A percentile compares a stretch with the other conserved stretches of the same genome.
Evolutionary conservation across 139 green algal species (phyloP).

Genomic region (Mesotaenium endlicherianum): DNA sequence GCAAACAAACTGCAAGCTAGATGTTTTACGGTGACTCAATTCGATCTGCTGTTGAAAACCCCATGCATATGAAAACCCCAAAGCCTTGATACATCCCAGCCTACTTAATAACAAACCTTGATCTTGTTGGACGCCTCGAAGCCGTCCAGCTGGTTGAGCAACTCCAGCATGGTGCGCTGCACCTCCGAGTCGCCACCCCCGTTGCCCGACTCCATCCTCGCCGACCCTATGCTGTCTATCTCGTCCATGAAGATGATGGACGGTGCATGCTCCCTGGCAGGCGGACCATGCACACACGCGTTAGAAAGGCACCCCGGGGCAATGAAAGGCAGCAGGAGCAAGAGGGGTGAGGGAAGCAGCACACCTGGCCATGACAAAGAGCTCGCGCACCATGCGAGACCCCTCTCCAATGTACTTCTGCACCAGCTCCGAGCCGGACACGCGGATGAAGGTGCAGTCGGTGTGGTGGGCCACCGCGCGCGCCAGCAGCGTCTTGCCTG

Average conservation of each 20-base stretch:
- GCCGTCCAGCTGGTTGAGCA: slow-evolving; percentile 98
- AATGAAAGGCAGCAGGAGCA: background rate
- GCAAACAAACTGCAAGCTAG: too few relatives aligned
- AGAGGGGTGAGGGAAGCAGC: background rate
- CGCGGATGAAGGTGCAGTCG: slow-evolving; percentile 99
- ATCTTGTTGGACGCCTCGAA: slow-evolving; percentile 91
- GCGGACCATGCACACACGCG: too few relatives aligned
- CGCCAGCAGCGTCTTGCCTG: slow-evolving; percentile 77
- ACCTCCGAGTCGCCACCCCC: slow-evolving; percentile 93
- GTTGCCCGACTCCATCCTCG: slow-evolving; percentile 80
- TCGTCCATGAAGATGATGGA: slow-evolving; percentile 99
- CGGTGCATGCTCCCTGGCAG: slow-evolving; percentile 83
- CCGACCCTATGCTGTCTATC: slow-evolving; percentile 97
- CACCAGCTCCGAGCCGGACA: slow-evolving; percentile 94
- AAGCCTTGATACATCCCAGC: too few relatives aligned
- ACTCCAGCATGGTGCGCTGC: slow-evolving; percentile 98
- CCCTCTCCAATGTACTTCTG: slow-evolving; percentile 99
- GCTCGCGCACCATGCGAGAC: slow-evolving; percentile 97
- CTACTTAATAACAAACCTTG: slow-evolving; percentile 13
- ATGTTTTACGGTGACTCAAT: too few relatives aligned
- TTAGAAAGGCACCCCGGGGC: background rate
- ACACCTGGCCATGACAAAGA: slow-evolving; percentile 97
- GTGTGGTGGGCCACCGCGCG: slow-evolving; percentile 98
- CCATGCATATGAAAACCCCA: too few relatives aligned
- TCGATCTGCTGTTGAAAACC: too few relatives aligned